Conservation (phyloP, 495 filamentous ascomycete species). For the Penicillium desertorum region DNA sequence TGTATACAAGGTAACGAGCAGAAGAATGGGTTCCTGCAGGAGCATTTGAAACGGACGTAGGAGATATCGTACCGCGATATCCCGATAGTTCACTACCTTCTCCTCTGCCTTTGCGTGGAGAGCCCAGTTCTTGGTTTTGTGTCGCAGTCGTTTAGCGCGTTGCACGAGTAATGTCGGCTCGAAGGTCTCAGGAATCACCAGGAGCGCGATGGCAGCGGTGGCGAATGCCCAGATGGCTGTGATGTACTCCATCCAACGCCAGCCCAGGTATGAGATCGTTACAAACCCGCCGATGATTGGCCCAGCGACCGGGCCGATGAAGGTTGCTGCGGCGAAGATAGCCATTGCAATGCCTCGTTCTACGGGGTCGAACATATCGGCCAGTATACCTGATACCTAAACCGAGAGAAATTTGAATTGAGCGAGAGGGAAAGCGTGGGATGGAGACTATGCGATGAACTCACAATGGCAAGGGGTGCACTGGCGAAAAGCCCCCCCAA, state of each 20-base stretch:
- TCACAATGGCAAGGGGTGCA: slow-evolving; percentile 57
- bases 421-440: background rate
- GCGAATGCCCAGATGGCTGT: slow-evolving; percentile 51
- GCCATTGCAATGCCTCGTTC: slow-evolving; percentile 56
- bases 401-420: background rate
- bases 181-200: slow-evolving; percentile 56
- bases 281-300: slow-evolving; percentile 59
- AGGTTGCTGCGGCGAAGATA: slow-evolving; percentile 51
- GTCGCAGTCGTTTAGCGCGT: slow-evolving; percentile 50
- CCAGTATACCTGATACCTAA: slow-evolving; percentile 49
- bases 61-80: slow-evolving; percentile 42
- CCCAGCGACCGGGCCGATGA: slow-evolving; percentile 55
- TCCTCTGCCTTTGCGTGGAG: slow-evolving; percentile 37
- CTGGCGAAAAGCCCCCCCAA: slow-evolving; percentile 57
- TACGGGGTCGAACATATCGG: slow-evolving; percentile 57
- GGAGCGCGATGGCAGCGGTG: slow-evolving; percentile 40
- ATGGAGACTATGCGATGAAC: background rate
- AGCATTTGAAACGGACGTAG: slow-evolving; percentile 35
- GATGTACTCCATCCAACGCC: slow-evolving; percentile 61
- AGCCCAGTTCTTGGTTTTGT: slow-evolving; percentile 57
- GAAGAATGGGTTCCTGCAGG: slow-evolving; percentile 39
- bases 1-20: slow-evolving; percentile 40
- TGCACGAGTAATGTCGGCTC: slow-evolving; percentile 48
- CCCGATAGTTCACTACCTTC: slow-evolving; percentile 19
- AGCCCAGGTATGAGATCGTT: slow-evolving; percentile 47